Percentiles rank a stretch among this genome's conserved stretches.
phyloP scores from a whole-genome alignment of 225 moss, liverwort and hornwort species.

The Climacium dendroides region DNA sequence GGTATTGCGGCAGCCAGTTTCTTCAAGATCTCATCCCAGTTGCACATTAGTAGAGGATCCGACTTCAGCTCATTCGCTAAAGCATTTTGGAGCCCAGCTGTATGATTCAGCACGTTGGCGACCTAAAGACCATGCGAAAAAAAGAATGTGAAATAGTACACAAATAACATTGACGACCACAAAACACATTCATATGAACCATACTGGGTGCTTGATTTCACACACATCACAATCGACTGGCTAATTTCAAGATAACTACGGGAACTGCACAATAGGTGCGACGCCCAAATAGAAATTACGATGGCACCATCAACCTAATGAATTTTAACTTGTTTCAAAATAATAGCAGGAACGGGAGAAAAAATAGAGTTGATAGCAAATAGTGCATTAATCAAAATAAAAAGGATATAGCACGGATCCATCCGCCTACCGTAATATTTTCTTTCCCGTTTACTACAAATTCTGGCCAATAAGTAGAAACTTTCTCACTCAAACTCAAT shows the following conservation, averaged over 20 bases:
- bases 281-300: background rate
- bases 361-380: background rate
- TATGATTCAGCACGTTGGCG: constrained; percentile 92
- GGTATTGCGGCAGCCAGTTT: constrained; percentile 48
- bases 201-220: background rate
- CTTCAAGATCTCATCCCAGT: constrained; percentile 66
- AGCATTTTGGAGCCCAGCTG: constrained; percentile 85
- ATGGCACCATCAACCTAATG: background rate
- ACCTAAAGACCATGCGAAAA: constrained; percentile 34
- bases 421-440: constrained; percentile 57
- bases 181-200: background rate
- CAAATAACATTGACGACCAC: background rate
- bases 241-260: background rate
- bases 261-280: background rate
- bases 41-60: constrained; percentile 86
- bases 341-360: background rate
- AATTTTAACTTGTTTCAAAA: background rate
- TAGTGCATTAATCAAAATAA: background rate
- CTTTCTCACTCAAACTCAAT: constrained; percentile 61
- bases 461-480: constrained; percentile 81
- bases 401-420: background rate
- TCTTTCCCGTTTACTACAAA: constrained; percentile 79
- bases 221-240: background rate
- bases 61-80: constrained; percentile 34
- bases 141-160: background rate